Base-by-base conservation (phyloP, 164 flowering plant species). In the Macadamia integrifolia region DNA sequence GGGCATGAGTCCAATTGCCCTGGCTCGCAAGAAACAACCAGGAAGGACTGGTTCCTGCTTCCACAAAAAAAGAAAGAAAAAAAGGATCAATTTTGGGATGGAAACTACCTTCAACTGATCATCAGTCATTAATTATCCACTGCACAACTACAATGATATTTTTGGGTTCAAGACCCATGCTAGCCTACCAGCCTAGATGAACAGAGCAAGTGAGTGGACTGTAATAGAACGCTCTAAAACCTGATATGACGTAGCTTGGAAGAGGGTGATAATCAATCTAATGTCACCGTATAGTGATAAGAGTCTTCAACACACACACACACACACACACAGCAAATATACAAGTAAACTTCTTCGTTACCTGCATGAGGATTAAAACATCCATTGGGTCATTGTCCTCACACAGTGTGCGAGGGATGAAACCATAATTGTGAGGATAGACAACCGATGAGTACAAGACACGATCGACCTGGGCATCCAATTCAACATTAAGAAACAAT, bases 311-410 rank as follows among this genome's bases (percentile, higher is more conserved):
- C 23, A 23, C 23, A 23, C 23, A 23, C 23, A 23, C 4, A 4
- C 3, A 3, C 50, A 46, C 50, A 9, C 1, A 8, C 50, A 46
- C 1, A 46, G 13, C 50, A 46, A 46, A 46, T 46, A 11, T 46
- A 46, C 13, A 53, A 17, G 57, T 35, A 35, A 35, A 35, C 3
- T 35, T 35, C 49, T 28, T 43, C 43, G 9, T 2, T 77, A 88
- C 90, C 90, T 88, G 93, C 93, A 88, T 88, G 71, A 88, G 79
- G 70, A 88, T 75, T 28, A 88, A 63, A 48, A 88, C 93, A 69
- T 88, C 93, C 85, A 86, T 62, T 15, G 93, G 93, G 63, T 88
- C 93, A 75, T 80, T 85, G 71, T 88, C 93, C 77, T 88, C 93
- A 59, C 93, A 88, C 14, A 88, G 66, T 44, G 93, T 85, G 13